Percentiles rank a stretch among this genome's conserved stretches.
Evolutionary conservation across 2,329 filamentous ascomycete species (phyloP).

Genomic region (Venturia pyrina): DNA sequence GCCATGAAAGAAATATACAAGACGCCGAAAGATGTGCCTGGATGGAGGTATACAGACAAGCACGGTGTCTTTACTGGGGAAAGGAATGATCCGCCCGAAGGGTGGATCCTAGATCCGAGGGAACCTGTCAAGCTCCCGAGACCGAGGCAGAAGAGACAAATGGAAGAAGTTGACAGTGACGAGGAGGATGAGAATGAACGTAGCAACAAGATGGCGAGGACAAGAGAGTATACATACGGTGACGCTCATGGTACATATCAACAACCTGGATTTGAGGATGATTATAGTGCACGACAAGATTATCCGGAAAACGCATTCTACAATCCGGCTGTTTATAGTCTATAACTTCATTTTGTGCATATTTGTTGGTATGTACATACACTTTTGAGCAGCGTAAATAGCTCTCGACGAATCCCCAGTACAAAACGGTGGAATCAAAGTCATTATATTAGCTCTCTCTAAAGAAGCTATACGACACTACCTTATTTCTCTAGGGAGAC

Average conservation of each 20-base stretch:
- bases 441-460: too few species aligned
- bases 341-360: neutral
- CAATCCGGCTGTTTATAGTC: neutral
- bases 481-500: too few species aligned
- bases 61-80: neutral
- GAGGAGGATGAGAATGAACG: neutral
- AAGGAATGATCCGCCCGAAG: neutral
- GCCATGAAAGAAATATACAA: neutral
- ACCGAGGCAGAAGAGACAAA: slow-evolving; percentile 1
- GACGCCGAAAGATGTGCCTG: neutral
- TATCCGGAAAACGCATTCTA: neutral
- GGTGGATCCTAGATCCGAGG: neutral
- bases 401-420: neutral
- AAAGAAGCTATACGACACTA: too few species aligned
- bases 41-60: neutral
- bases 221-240: neutral
- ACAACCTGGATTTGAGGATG: neutral
- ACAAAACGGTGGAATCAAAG: too few species aligned
- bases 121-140: neutral
- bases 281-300: neutral
- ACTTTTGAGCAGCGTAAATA: neutral
- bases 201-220: slow-evolving; percentile 1
- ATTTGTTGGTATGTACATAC: neutral
- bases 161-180: neutral
- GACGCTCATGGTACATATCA: neutral